Evolutionary conservation across 2,329 filamentous ascomycete genomes (phyloP).

Genomic region (Neurospora sp.): DNA sequence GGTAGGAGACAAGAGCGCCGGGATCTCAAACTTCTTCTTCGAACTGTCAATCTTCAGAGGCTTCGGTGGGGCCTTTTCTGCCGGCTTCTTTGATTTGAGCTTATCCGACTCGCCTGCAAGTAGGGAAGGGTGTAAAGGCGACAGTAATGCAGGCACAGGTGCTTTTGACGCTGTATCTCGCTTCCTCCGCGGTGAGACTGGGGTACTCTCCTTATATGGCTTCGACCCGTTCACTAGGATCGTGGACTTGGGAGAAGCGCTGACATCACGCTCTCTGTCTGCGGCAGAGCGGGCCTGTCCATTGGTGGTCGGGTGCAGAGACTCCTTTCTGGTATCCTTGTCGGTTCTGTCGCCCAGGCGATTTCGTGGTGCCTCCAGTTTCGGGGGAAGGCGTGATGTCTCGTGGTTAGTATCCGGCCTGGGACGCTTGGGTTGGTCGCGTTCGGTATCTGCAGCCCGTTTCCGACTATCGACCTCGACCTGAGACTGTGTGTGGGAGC

Average conservation of each 20-base stretch:
- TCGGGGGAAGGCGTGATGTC: constrained; percentile 9
- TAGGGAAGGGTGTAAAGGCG: constrained; percentile 36
- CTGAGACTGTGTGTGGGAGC: constrained; percentile 24
- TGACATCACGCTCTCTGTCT: constrained; percentile 17
- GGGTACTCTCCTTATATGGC: constrained; percentile 14
- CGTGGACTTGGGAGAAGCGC: constrained; percentile 17
- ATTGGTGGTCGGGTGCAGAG: constrained; percentile 14
- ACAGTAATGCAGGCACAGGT: constrained; percentile 41
- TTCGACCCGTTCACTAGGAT: constrained; percentile 20
- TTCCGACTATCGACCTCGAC: constrained; percentile 36
- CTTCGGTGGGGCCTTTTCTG: constrained; percentile 17
- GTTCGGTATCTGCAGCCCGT: constrained; percentile 34
- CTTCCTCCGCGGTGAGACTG: constrained; percentile 16
- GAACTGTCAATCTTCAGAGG: constrained; percentile 19
- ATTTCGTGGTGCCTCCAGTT: constrained; percentile 11
- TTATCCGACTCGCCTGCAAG: constrained; percentile 28
- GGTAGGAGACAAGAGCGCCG: constrained; percentile 45
- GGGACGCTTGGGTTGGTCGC: constrained; percentile 35
- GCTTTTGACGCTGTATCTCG: constrained; percentile 22
- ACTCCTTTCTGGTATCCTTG: constrained; percentile 9
- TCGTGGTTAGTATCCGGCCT: constrained; percentile 27
- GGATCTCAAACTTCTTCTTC: constrained; percentile 30
- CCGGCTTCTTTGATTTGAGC: constrained; percentile 22
- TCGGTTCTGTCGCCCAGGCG: constrained; percentile 7
- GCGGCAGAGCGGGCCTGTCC: constrained; percentile 9